Base-by-base conservation (phyloP, 371 early-diverging fungal species). In the Mycotypha africana region DNA sequence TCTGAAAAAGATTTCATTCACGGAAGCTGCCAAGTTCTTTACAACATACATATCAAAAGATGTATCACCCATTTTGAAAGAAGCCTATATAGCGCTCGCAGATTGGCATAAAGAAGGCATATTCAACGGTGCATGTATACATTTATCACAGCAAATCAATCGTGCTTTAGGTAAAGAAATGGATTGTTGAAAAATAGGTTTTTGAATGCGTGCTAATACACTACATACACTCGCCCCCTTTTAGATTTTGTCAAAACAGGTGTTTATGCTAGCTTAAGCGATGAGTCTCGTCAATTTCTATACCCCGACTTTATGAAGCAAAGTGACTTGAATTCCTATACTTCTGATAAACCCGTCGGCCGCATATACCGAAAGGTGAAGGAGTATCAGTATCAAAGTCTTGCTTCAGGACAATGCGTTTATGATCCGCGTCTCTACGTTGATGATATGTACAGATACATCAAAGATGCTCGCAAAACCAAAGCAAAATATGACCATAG, bases 271-370 rank as follows among this genome's bases (percentile, higher is more conserved):
- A 44, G 69, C 7, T 20, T 56, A 12, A 54, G 39, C 1, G 23
- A 26, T 0, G 72, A 73, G 3, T 46, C 73, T 1, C 38, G 53
- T 11, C 74, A 78, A 2, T 57, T 44, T 14, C 45, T 49, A 3
- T 82, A 62, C 39, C 91, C 91, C 2, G 85, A 88, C 42, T 91
- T 83, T 51, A 82, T 88, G 85, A 69, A 82, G 21, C 70, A 75
- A 37, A 47, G 53, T 0, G 43, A 42, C 12, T 62, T 70, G 14
- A 34, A 39, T 11, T 45, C 66, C 0, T 88, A 87, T 43, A 5
- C 1, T 0, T 82, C 82, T 4, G 37, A 41, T 26, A 73, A 77
- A 15, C 65, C 75, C 2, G 39, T 82, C 0, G 86, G 86, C 0
- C 38, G 45, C 9, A 61, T 88, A 0, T 86, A 76, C 50, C 63